Evolutionary conservation across 1,284 basidiomycete species (phyloP).

Genomic region (Melampsora americana): DNA sequence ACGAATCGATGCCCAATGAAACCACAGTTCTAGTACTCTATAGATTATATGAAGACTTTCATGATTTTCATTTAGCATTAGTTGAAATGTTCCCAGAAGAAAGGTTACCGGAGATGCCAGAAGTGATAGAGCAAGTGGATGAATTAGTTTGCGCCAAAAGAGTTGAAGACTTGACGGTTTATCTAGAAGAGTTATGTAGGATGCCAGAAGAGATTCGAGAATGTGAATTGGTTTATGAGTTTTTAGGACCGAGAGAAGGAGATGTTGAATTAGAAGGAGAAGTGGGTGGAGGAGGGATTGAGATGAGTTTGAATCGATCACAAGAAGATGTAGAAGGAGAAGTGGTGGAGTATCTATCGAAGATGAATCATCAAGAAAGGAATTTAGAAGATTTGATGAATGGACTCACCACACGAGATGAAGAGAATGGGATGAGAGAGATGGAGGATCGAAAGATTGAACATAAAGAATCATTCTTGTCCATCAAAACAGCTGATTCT

Average conservation of each 20-base stretch:
- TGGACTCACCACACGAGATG: not conserved
- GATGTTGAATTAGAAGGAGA: slow-evolving; percentile 66
- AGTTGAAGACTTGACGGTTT: slow-evolving; percentile 79
- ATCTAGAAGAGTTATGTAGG: slow-evolving; percentile 74
- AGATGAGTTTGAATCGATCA: slow-evolving; percentile 38
- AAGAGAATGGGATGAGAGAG: too few relatives aligned
- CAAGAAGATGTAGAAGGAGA: slow-evolving; percentile 32
- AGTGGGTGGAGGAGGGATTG: slow-evolving; percentile 60
- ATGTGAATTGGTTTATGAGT: slow-evolving; percentile 73
- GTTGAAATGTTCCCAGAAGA: slow-evolving; percentile 87
- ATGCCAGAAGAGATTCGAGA: slow-evolving; percentile 73
- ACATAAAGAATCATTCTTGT: too few relatives aligned
- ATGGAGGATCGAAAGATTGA: too few relatives aligned
- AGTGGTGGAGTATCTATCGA: slow-evolving; percentile 32
- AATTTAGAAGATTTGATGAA: slow-evolving; percentile 5
- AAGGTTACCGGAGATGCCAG: slow-evolving; percentile 93
- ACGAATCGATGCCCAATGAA: slow-evolving; percentile 60
- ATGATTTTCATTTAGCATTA: slow-evolving; percentile 89
- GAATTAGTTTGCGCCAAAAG: slow-evolving; percentile 78
- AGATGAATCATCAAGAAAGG: slow-evolving; percentile 8
- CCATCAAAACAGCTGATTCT: too few relatives aligned
- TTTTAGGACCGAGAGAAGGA: slow-evolving; percentile 80
- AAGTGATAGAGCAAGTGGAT: slow-evolving; percentile 76
- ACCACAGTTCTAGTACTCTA: slow-evolving; percentile 70
- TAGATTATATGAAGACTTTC: slow-evolving; percentile 96